These are phyloP conservation scores for Puccinia triticina DNA, from an alignment of 1,284 basidiomycete species.

Conservation along the genomic window DNA sequence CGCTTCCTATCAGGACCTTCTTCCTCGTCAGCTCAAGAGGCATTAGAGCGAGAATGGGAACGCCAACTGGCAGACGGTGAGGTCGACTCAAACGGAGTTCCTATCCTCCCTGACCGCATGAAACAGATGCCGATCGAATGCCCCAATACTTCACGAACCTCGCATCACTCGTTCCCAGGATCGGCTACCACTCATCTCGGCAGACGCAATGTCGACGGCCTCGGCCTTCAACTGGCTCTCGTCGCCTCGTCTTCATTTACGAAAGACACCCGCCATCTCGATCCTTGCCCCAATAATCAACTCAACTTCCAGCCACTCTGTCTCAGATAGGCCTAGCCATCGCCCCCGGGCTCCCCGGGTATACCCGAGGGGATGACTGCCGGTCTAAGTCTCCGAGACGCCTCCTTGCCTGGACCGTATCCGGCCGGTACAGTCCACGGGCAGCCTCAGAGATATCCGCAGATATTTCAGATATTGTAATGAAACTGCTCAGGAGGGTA, in stretches of 20 bases:
- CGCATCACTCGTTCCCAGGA: background rate
- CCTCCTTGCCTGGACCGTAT: too few species aligned
- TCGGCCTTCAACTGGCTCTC: slow-evolving; percentile 34
- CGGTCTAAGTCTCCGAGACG: too few species aligned
- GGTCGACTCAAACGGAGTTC: slow-evolving; percentile 37
- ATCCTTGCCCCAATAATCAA: background rate
- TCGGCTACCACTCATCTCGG: slow-evolving; percentile 28
- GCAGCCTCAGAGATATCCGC: too few species aligned
- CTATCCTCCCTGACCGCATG: background rate
- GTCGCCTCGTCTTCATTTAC: background rate
- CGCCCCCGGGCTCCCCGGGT: too few species aligned
- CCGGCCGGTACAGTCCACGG: too few species aligned
- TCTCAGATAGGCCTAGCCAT: background rate
- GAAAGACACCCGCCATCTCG: background rate
- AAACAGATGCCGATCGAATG: background rate
- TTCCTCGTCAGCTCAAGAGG: background rate
- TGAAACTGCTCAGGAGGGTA: too few species aligned
- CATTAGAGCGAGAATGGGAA: slow-evolving; percentile 39
- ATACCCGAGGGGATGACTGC: too few species aligned
- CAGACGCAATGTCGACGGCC: slow-evolving; percentile 37
- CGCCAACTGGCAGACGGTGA: slow-evolving; percentile 38
- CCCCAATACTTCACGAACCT: background rate
- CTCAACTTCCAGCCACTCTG: background rate
- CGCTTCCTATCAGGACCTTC: background rate
- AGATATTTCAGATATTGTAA: too few species aligned